Percentiles rank a stretch among this genome's conserved stretches.
phyloP scores from a whole-genome alignment of 805 yeast genomes.

The Sugiyamaella lignohabitans region DNA sequence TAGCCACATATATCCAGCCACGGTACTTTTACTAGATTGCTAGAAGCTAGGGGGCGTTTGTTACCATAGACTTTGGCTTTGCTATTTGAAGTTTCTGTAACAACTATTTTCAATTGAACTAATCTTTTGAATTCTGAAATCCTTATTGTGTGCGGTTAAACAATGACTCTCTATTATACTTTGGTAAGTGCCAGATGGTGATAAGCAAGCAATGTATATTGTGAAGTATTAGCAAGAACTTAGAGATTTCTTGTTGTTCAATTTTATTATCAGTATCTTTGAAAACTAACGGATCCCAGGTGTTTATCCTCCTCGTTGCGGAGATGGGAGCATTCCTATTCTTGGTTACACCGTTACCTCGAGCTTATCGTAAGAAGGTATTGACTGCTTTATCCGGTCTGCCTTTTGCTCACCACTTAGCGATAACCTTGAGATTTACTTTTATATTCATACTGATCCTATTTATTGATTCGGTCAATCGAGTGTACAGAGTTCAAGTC shows the following conservation, averaged over 20 bases:
- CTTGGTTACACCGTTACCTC: constrained; percentile 82
- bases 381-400: constrained; percentile 49
- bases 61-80: too few species aligned
- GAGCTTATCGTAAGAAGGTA: constrained; percentile 60
- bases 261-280: neutral
- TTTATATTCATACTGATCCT: constrained; percentile 77
- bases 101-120: too few species aligned
- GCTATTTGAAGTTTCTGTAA: too few species aligned
- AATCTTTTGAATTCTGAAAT: too few species aligned
- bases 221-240: too few species aligned
- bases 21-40: too few species aligned
- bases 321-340: constrained; percentile 77
- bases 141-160: too few species aligned
- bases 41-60: too few species aligned
- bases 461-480: constrained; percentile 82
- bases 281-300: constrained; percentile 26
- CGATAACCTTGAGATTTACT: constrained; percentile 71
- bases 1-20: too few species aligned
- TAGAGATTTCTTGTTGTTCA: neutral
- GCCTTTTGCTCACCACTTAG: constrained; percentile 62
- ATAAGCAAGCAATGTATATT: neutral
- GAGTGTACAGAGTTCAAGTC: constrained; percentile 58
- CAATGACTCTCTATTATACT: constrained; percentile 40
- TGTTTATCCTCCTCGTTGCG: constrained; percentile 65
- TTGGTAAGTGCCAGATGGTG: constrained; percentile 34